Conservation (phyloP, 805 yeast genomes). For the Teunomyces aglyptinius region DNA sequence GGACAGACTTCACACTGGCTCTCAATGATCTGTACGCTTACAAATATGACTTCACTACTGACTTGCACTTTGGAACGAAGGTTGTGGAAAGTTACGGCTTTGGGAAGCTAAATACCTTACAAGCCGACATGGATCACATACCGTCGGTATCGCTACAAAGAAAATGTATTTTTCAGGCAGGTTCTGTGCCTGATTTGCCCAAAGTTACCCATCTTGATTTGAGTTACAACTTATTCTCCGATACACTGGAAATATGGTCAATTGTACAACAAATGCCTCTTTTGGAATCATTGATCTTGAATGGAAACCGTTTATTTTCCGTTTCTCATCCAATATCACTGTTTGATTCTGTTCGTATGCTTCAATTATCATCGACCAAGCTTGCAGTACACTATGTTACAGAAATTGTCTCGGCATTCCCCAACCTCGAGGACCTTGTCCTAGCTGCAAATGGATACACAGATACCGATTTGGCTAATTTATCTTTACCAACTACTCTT, state of each 20-base stretch:
- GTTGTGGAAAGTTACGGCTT: conserved; percentile 64
- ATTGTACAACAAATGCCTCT: conserved; percentile 36
- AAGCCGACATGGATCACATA: conserved; percentile 46
- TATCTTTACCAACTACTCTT: conserved; percentile 7
- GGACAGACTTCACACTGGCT: conserved; percentile 45
- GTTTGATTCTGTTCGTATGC: neutral
- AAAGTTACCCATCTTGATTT: conserved; percentile 47
- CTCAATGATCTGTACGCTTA: conserved; percentile 46
- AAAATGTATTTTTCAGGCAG: conserved; percentile 27
- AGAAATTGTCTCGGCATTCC: conserved; percentile 31
- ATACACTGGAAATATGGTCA: conserved; percentile 36
- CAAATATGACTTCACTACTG: conserved; percentile 17
- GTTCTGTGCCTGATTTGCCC: conserved; percentile 20
- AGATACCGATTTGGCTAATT: conserved; percentile 14
- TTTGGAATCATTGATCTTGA: conserved; percentile 46
- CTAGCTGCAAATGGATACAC: conserved; percentile 35
- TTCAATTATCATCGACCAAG: conserved; percentile 29
- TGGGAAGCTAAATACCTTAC: conserved; percentile 49
- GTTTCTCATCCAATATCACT: neutral
- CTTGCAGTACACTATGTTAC: conserved; percentile 15
- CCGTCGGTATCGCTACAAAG: conserved; percentile 50
- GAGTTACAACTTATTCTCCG: conserved; percentile 54
- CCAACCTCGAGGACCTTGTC: conserved; percentile 30
- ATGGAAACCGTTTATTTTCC: conserved; percentile 48
- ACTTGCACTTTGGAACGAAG: conserved; percentile 54